Evolutionary conservation across 192 early-diverging fungal genomes (phyloP).

Genomic region (Rhizophlyctis rosea): DNA sequence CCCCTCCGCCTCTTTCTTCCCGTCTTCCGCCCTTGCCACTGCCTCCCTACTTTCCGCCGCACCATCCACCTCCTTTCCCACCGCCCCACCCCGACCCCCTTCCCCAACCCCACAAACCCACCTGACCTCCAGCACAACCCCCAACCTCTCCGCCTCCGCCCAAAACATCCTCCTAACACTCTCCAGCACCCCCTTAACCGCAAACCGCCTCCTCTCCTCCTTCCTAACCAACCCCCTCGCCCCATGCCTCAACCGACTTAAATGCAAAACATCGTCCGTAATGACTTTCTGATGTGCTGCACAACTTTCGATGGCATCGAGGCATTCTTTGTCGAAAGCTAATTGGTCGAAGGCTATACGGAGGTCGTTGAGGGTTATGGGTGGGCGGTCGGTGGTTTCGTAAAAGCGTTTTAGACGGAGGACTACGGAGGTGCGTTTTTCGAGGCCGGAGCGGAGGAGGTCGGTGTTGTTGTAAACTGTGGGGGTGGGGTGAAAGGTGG

Average conservation of each 20-base stretch:
- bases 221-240: not conserved
- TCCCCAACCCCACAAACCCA: too few species aligned
- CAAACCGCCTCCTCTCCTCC: not conserved
- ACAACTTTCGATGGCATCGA: conserved; percentile 25
- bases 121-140: not conserved
- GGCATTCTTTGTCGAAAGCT: conserved; percentile 11
- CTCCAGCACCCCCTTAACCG: not conserved
- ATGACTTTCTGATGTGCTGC: conserved; percentile 27
- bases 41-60: too few species aligned
- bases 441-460: not conserved
- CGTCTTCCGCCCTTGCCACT: too few species aligned
- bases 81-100: too few species aligned
- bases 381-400: too few species aligned
- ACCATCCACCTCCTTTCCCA: too few species aligned
- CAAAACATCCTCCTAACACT: conserved; percentile 1
- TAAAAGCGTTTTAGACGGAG: not conserved
- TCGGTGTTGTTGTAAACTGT: not conserved
- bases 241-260: conserved; percentile 13
- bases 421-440: not conserved
- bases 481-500: too few species aligned
- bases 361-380: too few species aligned
- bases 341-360: not conserved
- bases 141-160: not conserved
- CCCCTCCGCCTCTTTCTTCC: too few species aligned
- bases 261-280: conserved; percentile 26